Evolutionary conservation across 1,284 basidiomycete genomes (phyloP).

Genomic region (Laetiporus sulphureus): DNA sequence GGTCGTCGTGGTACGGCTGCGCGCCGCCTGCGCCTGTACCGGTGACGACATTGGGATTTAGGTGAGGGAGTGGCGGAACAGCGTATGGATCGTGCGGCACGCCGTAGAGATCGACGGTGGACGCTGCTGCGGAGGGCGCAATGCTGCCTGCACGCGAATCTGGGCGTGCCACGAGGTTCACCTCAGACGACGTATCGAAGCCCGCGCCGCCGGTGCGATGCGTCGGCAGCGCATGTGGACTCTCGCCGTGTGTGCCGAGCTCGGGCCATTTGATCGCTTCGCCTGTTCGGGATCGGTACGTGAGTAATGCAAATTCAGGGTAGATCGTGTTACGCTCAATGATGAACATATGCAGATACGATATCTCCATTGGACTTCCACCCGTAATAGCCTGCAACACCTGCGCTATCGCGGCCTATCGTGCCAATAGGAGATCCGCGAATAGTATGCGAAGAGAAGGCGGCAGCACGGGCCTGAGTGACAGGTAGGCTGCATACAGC

Average conservation of each 20-base stretch:
- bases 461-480: too few relatives aligned
- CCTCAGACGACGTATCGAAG: slow-evolving; percentile 55
- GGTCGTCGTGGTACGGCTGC: slow-evolving; percentile 66
- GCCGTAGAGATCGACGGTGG: slow-evolving; percentile 37
- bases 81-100: slow-evolving; percentile 62
- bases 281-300: slow-evolving; percentile 32
- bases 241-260: slow-evolving; percentile 57
- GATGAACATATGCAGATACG: too few relatives aligned
- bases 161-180: slow-evolving; percentile 43
- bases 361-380: too few relatives aligned
- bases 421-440: too few relatives aligned
- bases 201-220: slow-evolving; percentile 55
- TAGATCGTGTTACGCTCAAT: too few relatives aligned
- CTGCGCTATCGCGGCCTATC: too few relatives aligned
- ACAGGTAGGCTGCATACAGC: too few relatives aligned
- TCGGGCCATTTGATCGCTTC: slow-evolving; percentile 87
- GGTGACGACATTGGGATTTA: slow-evolving; percentile 51
- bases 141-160: slow-evolving; percentile 30
- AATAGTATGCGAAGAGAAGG: too few relatives aligned
- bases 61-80: slow-evolving; percentile 75
- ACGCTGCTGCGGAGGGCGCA: slow-evolving; percentile 38
- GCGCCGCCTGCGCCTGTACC: slow-evolving; percentile 15
- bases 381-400: too few relatives aligned
- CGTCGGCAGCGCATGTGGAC: slow-evolving; percentile 48
- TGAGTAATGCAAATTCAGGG: too few relatives aligned